phyloP scores from a whole-genome alignment of 208 protist genomes.

The Porcisia deanei region DNA sequence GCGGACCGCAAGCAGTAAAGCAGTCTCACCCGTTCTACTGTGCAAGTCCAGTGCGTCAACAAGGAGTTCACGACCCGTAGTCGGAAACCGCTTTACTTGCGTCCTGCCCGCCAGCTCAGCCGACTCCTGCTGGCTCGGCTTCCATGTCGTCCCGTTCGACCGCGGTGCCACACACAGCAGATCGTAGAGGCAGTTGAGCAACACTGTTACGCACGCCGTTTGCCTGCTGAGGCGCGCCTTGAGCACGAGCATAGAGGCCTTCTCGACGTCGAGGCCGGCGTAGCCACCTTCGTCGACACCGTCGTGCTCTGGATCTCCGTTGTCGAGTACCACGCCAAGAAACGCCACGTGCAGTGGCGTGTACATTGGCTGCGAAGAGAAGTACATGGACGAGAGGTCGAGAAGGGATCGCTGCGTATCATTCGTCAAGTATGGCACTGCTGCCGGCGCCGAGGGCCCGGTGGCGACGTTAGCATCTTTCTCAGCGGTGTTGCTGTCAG shows the following conservation, averaged over 20 bases:
- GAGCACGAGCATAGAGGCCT: not conserved
- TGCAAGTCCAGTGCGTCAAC: slow-evolving; percentile 61
- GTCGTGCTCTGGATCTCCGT: slow-evolving; percentile 26
- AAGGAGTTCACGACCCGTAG: slow-evolving; percentile 16
- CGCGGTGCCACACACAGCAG: slow-evolving; percentile 18
- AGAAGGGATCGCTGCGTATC: slow-evolving; percentile 26
- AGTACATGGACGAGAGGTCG: slow-evolving; percentile 37
- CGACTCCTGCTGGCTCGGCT: not conserved
- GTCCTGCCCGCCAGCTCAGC: too few relatives aligned
- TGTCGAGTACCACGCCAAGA: slow-evolving; percentile 50
- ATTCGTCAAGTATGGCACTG: slow-evolving; percentile 17
- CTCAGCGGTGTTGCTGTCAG: not conserved
- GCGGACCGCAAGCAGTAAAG: slow-evolving; percentile 62
- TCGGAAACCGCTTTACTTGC: not conserved
- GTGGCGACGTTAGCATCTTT: not conserved
- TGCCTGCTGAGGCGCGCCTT: slow-evolving; percentile 19
- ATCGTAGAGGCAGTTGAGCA: slow-evolving; percentile 53
- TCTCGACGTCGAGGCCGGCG: not conserved
- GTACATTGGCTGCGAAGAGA: slow-evolving; percentile 48
- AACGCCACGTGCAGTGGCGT: slow-evolving; percentile 71
- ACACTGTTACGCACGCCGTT: slow-evolving; percentile 29
- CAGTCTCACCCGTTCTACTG: slow-evolving; percentile 67
- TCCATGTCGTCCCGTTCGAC: not conserved
- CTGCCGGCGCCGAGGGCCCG: not conserved
- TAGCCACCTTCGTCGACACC: not conserved